Percentiles rank a stretch among this genome's conserved stretches.
These are phyloP conservation scores for Paracorniculantispora psalliotae DNA, from an alignment of 2,329 filamentous ascomycete species.

Conservation along the genomic window DNA sequence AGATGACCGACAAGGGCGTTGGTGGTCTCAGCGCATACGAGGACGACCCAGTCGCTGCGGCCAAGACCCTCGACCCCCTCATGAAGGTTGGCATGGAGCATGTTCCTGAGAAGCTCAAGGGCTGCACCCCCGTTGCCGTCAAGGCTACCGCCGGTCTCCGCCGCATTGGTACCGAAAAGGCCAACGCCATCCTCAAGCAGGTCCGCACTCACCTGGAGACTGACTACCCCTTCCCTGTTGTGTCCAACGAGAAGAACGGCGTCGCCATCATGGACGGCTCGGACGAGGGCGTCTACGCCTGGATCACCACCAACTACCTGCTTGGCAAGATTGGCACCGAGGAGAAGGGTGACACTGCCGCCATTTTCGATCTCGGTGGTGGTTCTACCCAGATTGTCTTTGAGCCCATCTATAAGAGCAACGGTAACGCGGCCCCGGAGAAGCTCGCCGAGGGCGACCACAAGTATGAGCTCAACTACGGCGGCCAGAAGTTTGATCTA, in stretches of 20 bases:
- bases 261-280: constrained; percentile 97
- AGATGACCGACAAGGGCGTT: constrained; percentile 83
- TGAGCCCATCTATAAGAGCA: constrained; percentile 82
- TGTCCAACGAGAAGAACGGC: constrained; percentile 77
- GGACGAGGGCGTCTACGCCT: constrained; percentile 95
- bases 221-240: constrained; percentile 89
- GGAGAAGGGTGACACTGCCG: constrained; percentile 84
- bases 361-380: constrained; percentile 92
- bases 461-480: constrained; percentile 89
- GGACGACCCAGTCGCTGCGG: constrained; percentile 79
- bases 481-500: constrained; percentile 82
- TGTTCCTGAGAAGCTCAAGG: constrained; percentile 83
- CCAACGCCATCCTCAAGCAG: constrained; percentile 76
- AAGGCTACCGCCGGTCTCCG: constrained; percentile 95
- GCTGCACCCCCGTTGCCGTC: constrained; percentile 92
- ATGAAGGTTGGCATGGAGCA: constrained; percentile 79
- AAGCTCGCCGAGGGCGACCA: constrained; percentile 86
- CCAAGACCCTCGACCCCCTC: constrained; percentile 81
- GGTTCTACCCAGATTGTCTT: constrained; percentile 99
- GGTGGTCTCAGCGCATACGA: constrained; percentile 85
- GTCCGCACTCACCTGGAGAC: constrained; percentile 82
- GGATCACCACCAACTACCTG: constrained; percentile 98
- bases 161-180: constrained; percentile 75
- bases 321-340: constrained; percentile 94
- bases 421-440: constrained; percentile 75